Evolutionary conservation across 1,284 basidiomycete species (phyloP), one percentile per base, ranked within the genome.

Genomic region (Fomitopsis betulina): DNA sequence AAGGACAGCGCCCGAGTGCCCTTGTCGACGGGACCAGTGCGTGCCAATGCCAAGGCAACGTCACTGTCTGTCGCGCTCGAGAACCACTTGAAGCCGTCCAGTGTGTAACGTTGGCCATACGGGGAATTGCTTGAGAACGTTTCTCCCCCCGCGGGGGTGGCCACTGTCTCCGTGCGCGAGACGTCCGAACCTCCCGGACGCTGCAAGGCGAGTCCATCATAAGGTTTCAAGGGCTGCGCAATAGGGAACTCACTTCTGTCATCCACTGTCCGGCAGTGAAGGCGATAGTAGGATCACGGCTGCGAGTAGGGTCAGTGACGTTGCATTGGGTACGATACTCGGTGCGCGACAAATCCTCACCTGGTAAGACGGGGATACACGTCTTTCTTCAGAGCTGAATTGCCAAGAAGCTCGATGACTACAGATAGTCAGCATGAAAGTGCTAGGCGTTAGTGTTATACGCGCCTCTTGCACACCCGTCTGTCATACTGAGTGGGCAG

Each of bases 261-360:
- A 91, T 91, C 89, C 89, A 93, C 73, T 93, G 90, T 0, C 91
- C 91, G 9, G 89, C 82, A 0, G 86, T 89, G 67, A 85, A 93
- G 0, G 87, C 86, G 27, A 72, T 61, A 0, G 73, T 65, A 1
- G 88, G 82, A 68, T 92, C 82, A 5, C 84, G 85, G 63, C 87
- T 88, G 52, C 19, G 6, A 23, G 33, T 23, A 53, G 30, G 10
- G 37, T 43, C 35, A 57, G n/a, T 35, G 35, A 5, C 13, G 3
- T 35, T 15, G 35, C 13, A 15, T 3, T 10, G 35, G 35, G 8
- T 10, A 35, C 27, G 35, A 12, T 7, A 10, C 35, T 35, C 8
- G 7, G 27, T n/a, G n/a, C 27, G 35, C 8, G 13, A 35, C 35
- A 35, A 15, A 35, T 5, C 5, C 12, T 15, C 35, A 85, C 87